Conservation (phyloP, 2,329 filamentous ascomycete species). For the Aspergillus tubingensis region DNA sequence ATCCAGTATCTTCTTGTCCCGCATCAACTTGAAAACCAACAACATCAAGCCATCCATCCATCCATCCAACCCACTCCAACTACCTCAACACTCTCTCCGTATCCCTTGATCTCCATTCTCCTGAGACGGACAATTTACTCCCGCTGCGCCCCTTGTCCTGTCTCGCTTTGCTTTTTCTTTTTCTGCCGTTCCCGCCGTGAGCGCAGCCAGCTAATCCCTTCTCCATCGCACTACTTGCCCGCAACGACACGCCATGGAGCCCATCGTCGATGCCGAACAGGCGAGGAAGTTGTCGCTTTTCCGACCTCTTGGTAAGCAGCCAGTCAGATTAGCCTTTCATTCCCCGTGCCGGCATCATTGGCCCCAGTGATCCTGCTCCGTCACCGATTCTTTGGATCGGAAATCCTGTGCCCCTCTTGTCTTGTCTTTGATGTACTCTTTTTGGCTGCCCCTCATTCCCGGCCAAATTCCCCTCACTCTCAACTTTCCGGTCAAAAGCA, state of each 20-base stretch:
- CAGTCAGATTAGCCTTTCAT: constrained; percentile 33
- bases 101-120: background rate
- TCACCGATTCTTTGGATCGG: constrained; percentile 5
- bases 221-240: constrained; percentile 13
- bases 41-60: background rate
- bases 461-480: background rate
- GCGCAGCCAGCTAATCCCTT: constrained; percentile 19
- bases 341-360: constrained; percentile 40
- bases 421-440: constrained; percentile 9
- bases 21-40: background rate
- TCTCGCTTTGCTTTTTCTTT: background rate
- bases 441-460: constrained; percentile 12
- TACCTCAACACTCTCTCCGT: background rate
- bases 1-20: background rate
- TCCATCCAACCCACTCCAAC: background rate
- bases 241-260: constrained; percentile 26
- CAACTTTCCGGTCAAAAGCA: background rate
- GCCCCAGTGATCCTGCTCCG: constrained; percentile 21
- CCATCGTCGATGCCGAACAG: constrained; percentile 40
- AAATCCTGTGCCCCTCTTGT: constrained; percentile 16
- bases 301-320: constrained; percentile 47
- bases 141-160: background rate
- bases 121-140: background rate
- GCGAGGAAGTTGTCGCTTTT: constrained; percentile 47
- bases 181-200: constrained; percentile 25